Evolutionary conservation across 148 eudicot species (phyloP).

Genomic region (Bassia scoparia): DNA sequence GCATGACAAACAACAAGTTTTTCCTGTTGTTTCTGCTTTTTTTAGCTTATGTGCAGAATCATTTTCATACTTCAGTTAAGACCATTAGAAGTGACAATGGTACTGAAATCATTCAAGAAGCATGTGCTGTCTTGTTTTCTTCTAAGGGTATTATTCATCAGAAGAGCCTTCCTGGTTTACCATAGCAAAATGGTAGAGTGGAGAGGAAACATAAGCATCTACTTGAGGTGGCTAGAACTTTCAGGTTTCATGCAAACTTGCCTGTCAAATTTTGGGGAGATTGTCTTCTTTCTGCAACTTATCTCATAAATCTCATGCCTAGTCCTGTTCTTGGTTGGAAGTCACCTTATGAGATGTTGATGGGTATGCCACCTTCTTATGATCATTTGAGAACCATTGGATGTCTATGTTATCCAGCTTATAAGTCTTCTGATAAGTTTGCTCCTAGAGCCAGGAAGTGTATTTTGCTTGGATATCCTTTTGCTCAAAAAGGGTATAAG

Average conservation of each 20-base stretch:
- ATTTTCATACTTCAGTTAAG: neutral
- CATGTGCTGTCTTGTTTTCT: neutral
- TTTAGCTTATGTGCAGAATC: neutral
- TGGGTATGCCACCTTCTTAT: neutral
- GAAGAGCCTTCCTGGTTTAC: neutral
- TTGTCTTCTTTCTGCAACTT: neutral
- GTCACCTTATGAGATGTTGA: neutral
- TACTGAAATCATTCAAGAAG: neutral
- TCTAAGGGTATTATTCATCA: neutral
- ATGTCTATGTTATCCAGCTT: neutral
- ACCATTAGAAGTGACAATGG: neutral
- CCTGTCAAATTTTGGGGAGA: neutral
- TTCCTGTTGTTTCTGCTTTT: neutral
- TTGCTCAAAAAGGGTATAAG: neutral
- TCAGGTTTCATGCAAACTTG: neutral
- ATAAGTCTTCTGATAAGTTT: neutral
- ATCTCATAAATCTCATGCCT: neutral
- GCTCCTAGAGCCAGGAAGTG: neutral
- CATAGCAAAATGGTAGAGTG: neutral
- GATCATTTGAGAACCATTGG: neutral
- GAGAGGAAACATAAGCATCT: neutral
- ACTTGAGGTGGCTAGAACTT: neutral
- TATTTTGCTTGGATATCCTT: neutral
- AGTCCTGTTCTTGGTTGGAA: neutral
- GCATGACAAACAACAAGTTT: neutral